Conservation (phyloP, 805 yeast genomes). For the Kazachstania taianensis region DNA sequence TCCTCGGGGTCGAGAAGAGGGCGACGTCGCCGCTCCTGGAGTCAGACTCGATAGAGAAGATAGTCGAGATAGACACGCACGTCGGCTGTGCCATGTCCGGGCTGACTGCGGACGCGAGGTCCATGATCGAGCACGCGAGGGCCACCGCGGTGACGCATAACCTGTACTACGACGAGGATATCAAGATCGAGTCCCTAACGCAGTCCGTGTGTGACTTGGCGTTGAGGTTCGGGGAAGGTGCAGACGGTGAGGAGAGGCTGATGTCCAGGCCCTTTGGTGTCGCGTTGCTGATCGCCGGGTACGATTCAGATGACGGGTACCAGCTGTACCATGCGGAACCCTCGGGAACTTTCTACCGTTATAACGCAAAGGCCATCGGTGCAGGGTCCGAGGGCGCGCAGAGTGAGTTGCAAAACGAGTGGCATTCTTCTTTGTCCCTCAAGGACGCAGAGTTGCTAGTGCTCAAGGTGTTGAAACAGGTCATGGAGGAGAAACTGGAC, state of each 20-base stretch:
- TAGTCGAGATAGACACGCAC: conserved; percentile 87
- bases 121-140: conserved; percentile 97
- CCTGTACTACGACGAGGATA: conserved; percentile 83
- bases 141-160: conserved; percentile 80
- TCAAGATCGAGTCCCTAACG: conserved; percentile 85
- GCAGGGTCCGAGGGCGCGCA: conserved; percentile 99
- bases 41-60: conserved; percentile 88
- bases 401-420: conserved; percentile 92
- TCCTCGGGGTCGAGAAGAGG: conserved; percentile 93
- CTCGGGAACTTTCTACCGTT: conserved; percentile 93
- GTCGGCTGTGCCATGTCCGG: conserved; percentile 99
- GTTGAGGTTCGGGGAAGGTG: conserved; percentile 93
- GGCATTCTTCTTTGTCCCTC: conserved; percentile 83
- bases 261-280: conserved; percentile 99
- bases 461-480: conserved; percentile 86
- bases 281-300: conserved; percentile 90
- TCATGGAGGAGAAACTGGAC: conserved; percentile 97
- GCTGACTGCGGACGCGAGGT: conserved; percentile 94
- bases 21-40: conserved; percentile 89
- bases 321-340: conserved; percentile 99
- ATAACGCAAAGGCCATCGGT: conserved; percentile 98
- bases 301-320: conserved; percentile 87
- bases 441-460: conserved; percentile 88
- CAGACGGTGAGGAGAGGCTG: conserved; percentile 81
- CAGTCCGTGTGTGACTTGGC: conserved; percentile 97